Base-by-base conservation (phyloP, 805 yeast genomes). In the Starmera amethionina region DNA sequence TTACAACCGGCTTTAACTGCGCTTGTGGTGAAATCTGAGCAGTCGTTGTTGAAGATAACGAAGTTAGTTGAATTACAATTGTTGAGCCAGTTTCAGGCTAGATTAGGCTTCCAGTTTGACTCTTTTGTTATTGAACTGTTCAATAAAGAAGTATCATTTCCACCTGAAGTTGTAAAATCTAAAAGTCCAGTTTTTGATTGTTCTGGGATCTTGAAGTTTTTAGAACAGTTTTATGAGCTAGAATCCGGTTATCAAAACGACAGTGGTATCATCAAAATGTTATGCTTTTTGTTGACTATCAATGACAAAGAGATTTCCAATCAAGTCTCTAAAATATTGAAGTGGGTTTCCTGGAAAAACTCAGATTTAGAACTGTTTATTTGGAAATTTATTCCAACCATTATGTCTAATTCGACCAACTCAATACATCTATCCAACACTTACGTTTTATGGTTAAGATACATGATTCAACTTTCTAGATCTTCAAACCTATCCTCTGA, bases 401-500 rank as follows among this genome's bases (percentile, higher is more conserved):
- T 48, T 0, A 52, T 76, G 14, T 53, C 61, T 36, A 45, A 46
- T 3, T 56, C 72, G 0, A 37, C 39, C 32, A 49, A 42, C 29
- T 43, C 42, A 47, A 56, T 50, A 47, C 65, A 60, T 34, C 52
- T 56, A 15, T 62, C 69, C 8, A 68, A 68, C 47, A 77, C 73
- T 0, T 71, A 65, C 41, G 61, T 74, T 8, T 62, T 79, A 18
- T 74, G 85, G 77, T 55, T 82, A 33, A 66, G 86, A 40, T 68
- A 68, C 41, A 59, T 81, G 37, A 58, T 62, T 30, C 46, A 50
- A 12, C 35, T 45, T 7, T 18, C 30, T 12, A n/a, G 31, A 30
- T n/a, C 34, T 39, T 2, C 33, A 33, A 2, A 34, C 40, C 7
- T 43, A 50, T 27, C 46, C 28, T 9, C 19, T 22, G 7, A 32